Evolutionary conservation across 2,329 filamentous ascomycete genomes (phyloP), one percentile per base, ranked within the genome.

Genomic region (Tolypocladium capitatum): DNA sequence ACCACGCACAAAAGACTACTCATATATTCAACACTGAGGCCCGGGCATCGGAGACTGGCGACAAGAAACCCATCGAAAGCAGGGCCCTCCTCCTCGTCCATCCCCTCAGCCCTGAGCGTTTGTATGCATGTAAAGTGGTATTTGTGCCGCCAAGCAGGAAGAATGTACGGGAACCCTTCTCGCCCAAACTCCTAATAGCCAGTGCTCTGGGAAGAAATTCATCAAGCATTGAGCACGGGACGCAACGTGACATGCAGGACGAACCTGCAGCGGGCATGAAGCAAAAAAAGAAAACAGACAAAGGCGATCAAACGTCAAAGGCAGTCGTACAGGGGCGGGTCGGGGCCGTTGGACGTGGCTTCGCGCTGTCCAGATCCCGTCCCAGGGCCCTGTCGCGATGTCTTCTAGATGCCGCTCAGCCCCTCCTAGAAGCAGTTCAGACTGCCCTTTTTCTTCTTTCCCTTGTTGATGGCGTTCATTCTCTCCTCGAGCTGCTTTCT

Each of bases 361-460:
- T n/a, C 42, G 18, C 14, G 18, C 46, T 27, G 27, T 20, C 34
- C 46, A 20, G 45, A n/a, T 41, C n/a, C 38, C 4, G 18, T 18
- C 38, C 21, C 16, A 2, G 9, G 38, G n/a, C 48, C 42, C 40
- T 38, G 38, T 42, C 44, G 43, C 30, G 45, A 43, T 16, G 41
- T 43, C 41, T 46, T 54, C 53, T 33, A 54, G 43, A 51, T 43
- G 48, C 53, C 49, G 38, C 52, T 51, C 46, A 52, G 48, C 49
- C 52, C 50, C 51, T 47, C 48, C 53, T 88, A 96, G 74, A 98
- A 98, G 77, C 92, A 98, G 73, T 96, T 97, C 67, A 98, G 76
- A 56, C 85, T 90, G 60, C 84, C 81, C 78, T 94, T 95, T 79
- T 94, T 90, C 77, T 91, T 95, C 74, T 94, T 92, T 71, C 86